A percentile compares a stretch with the other conserved stretches of the same genome.
These are phyloP conservation scores for Plasmodium adleri DNA, from an alignment of 169 alveolate species.

Conservation along the genomic window DNA sequence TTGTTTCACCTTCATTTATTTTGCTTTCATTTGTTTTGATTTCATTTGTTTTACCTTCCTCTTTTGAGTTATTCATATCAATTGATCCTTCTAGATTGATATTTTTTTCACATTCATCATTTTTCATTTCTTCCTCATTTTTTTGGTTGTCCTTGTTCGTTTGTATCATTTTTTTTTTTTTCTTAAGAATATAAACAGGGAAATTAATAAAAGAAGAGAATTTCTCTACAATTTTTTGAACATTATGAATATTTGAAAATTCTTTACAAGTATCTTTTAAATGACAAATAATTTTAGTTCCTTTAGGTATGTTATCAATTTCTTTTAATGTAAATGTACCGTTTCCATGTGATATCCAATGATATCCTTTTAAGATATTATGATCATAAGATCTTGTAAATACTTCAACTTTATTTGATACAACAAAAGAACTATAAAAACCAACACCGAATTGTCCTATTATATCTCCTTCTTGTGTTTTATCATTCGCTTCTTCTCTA, in stretches of 20 bases:
- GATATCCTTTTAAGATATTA: conserved; percentile 86
- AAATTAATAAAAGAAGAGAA: conserved; percentile 94
- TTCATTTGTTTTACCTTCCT: neutral
- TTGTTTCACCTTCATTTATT: too few species aligned
- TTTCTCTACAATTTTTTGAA: conserved; percentile 88
- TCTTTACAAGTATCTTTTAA: conserved; percentile 90
- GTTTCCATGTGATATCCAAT: conserved; percentile 85
- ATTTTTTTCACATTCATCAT: neutral
- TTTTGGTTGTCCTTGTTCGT: neutral
- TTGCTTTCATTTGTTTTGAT: too few species aligned
- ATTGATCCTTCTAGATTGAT: neutral
- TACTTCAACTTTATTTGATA: conserved; percentile 93
- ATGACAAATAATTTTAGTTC: conserved; percentile 93
- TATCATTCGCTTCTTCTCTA: neutral
- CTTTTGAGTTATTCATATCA: neutral
- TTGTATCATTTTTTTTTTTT: conserved; percentile 12
- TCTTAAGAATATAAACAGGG: conserved; percentile 87
- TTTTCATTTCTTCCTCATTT: neutral
- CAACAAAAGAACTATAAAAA: conserved; percentile 93
- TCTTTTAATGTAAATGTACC: conserved; percentile 84
- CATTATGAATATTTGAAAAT: conserved; percentile 86
- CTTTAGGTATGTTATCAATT: conserved; percentile 86
- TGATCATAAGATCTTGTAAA: conserved; percentile 88
- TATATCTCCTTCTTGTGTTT: conserved; percentile 76
- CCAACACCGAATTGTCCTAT: conserved; percentile 96